These are phyloP conservation scores for Syncephalastrum racemosum DNA, from an alignment of 371 early-diverging fungal species.

Conservation along the genomic window DNA sequence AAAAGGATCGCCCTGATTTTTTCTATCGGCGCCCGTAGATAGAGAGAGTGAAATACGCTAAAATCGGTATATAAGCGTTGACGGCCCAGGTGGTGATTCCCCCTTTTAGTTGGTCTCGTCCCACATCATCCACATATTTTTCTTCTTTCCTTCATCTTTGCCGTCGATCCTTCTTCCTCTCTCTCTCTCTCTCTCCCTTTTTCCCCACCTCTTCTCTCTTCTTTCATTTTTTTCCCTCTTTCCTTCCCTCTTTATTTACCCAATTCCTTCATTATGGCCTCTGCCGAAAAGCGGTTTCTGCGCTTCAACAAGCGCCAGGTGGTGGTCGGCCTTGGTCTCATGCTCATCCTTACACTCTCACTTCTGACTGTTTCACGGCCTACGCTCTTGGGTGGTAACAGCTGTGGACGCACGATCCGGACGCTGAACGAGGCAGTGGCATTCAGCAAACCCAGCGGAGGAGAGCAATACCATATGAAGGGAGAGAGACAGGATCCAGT, in stretches of 20 bases:
- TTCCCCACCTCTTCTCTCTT: conserved; percentile 2
- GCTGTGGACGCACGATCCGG: conserved; percentile 26
- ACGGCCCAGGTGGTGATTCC: no score
- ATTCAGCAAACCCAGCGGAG: conserved; percentile 17
- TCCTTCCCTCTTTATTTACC: no score
- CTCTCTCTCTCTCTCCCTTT: no score
- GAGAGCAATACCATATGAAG: no score
- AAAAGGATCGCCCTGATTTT: no score
- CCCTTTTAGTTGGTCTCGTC: no score
- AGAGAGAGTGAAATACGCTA: no score
- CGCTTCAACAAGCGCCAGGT: conserved; percentile 32
- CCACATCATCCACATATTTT: no score
- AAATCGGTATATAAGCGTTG: no score
- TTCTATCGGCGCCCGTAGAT: no score
- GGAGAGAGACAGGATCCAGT: no score
- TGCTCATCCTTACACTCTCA: conserved; percentile 27
- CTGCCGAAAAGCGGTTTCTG: conserved; percentile 23
- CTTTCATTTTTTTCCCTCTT: conserved; percentile 4
- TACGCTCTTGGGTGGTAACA: conserved; percentile 4
- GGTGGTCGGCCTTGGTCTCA: conserved; percentile 21
- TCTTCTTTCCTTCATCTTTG: no score
- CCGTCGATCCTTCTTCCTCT: conserved; percentile 14
- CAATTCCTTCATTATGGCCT: conserved; percentile 5
- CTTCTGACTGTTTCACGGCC: conserved; percentile 32
- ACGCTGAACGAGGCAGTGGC: conserved; percentile 32